These are phyloP conservation scores for Ceratobasidium sp. DNA, from an alignment of 1,284 basidiomycete species.

Conservation along the genomic window DNA sequence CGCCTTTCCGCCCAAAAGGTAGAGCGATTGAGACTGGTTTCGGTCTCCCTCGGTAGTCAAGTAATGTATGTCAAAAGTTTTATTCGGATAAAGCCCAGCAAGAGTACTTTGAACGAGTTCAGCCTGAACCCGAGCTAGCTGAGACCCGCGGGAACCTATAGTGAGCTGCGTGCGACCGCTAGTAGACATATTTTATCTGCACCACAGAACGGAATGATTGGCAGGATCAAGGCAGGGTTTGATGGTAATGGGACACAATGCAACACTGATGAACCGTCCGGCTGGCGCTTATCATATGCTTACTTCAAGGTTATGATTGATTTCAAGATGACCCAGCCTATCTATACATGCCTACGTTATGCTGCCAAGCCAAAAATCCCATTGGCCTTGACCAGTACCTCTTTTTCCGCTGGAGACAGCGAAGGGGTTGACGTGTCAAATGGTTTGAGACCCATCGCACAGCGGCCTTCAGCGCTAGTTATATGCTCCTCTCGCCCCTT, in stretches of 20 bases:
- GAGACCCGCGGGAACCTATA: conserved; percentile 83
- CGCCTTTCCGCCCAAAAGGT: conserved; percentile 80
- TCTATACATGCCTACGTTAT: background rate
- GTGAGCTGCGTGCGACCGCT: conserved; percentile 55
- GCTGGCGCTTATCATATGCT: conserved; percentile 37
- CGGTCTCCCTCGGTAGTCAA: conserved; percentile 93
- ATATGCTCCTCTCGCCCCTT: conserved; percentile 61
- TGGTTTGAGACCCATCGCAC: conserved; percentile 61
- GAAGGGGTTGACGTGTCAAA: conserved; percentile 35
- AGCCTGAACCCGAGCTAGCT: conserved; percentile 87
- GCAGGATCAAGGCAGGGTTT: background rate
- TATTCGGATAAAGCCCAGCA: conserved; percentile 56
- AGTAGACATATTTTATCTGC: conserved; percentile 5
- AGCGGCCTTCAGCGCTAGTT: conserved; percentile 56
- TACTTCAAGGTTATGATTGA: background rate
- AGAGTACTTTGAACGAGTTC: conserved; percentile 71
- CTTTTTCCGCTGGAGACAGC: conserved; percentile 27
- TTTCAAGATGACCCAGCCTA: background rate
- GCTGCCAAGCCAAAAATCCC: conserved; percentile 39
- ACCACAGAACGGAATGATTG: background rate
- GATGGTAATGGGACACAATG: background rate
- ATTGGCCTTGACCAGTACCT: conserved; percentile 41
- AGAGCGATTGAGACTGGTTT: conserved; percentile 83
- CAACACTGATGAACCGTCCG: too few species aligned
- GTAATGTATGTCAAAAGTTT: conserved; percentile 74